Evolutionary conservation across 2,329 filamentous ascomycete species (phyloP), one percentile per base, ranked within the genome.

Genomic region (Colletotrichum costaricense): DNA sequence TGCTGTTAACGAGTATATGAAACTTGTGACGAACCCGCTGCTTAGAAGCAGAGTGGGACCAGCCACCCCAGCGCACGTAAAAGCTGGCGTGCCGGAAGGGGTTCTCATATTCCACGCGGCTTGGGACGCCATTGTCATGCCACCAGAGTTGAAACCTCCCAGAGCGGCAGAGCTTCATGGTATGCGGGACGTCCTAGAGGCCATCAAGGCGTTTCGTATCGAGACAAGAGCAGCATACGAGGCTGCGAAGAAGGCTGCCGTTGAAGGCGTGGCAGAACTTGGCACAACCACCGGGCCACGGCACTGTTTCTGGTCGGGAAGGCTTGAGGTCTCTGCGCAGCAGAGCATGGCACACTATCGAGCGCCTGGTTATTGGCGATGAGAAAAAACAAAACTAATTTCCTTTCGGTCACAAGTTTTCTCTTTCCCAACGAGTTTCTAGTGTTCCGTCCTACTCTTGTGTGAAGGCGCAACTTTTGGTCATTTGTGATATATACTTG

Each of bases 111-210:
- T 87, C 75, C 81, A 86, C 33, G 84, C 82, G 1, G 88, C 89
- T 0, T 91, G 89, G 89, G 84, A 85, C 71, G 83, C 82, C 5
- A 86, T 88, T 65, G 72, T 88, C 3, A 79, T 84, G 74, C 84
- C 85, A 8, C 64, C 56, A 0, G 72, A 74, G 16, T 73, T 84
- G 33, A 68, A 65, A 4, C 56, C 75, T 26, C 85, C 85, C 0
- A 73, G 77, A 4, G 70, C 64, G 35, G 69, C 55, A 8, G 79
- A 83, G 7, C 72, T 87, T 19, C 67, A 75, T 38, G 76, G 72
- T n/a, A 87, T 87, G 86, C 76, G 74, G 49, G 85, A 88, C 73
- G 86, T 88, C 2, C 73, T 87, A 2, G 78, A 73, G 8, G 84
- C 80, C 5, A 76, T 88, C 56, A 86, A 84, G 74, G 76, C 63